A percentile compares a stretch with the other conserved stretches of the same genome.
Conservation (phyloP, 768 basidiomycete genomes). For the Strobilomyces echinocephalus region DNA sequence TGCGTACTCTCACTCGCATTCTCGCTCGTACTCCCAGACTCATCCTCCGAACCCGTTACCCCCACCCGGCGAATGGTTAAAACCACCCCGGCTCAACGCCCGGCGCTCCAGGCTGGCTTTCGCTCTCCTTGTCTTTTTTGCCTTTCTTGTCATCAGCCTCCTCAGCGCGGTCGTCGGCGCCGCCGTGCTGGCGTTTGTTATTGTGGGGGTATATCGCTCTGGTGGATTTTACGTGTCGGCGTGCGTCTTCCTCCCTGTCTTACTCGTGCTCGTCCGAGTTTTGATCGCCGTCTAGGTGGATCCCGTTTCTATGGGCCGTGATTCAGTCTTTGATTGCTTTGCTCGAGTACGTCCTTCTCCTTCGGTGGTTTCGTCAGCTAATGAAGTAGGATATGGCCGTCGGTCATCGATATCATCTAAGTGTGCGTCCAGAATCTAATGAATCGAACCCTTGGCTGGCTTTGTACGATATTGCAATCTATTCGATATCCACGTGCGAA, state of each 20-base stretch:
- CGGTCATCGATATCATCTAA: conserved; percentile 38
- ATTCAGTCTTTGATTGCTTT: conserved; percentile 38
- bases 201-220: neutral
- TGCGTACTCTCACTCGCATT: neutral
- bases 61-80: conserved; percentile 5
- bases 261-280: neutral
- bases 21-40: neutral
- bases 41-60: neutral
- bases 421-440: neutral
- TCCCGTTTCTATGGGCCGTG: conserved; percentile 40
- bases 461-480: neutral
- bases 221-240: neutral
- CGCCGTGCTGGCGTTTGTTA: conserved; percentile 33
- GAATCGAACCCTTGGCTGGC: neutral
- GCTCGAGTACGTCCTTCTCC: conserved; percentile 30
- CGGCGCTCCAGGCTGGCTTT: conserved; percentile 37
- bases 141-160: conserved; percentile 30
- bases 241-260: neutral
- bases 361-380: neutral
- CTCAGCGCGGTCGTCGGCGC: neutral
- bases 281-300: conserved; percentile 23
- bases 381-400: conserved; percentile 38
- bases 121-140: conserved; percentile 36
- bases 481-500: neutral
- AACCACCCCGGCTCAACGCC: conserved; percentile 27